Base-by-base conservation (phyloP, 176 grass and related monocot species). In the Bromus sterilis region DNA sequence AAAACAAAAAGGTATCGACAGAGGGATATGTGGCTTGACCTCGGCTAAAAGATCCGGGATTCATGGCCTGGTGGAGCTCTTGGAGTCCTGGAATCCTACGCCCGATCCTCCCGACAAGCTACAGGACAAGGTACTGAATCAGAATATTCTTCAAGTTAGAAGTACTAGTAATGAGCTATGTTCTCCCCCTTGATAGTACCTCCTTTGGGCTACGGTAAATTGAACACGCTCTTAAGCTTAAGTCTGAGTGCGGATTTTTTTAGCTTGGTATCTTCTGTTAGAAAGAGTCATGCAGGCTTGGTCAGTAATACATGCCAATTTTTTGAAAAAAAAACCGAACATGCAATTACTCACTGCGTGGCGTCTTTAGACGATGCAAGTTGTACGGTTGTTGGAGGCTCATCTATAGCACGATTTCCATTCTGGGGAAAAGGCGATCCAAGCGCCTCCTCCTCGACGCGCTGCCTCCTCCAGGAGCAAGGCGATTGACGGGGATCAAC, bases 371-470 rank as follows among this genome's bases (percentile, higher is more conserved):
- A 63, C 61, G 28, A 75, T 88, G 31, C 32, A 72, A 98, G 92
- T 90, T 94, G 74, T 86, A 91, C 75, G 95, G 95, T 78, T 85
- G 83, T 75, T 98, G 95, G 94, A 97, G 85, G 86, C 83, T 98
- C 80, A 61, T 98, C 82, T 98, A 98, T 11, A 98, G 90, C 78
- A 98, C 95, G 5, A 87, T 98, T 71, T 91, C 95, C 2, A 91
- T 94, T 21, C 88, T 98, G 34, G 95, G 88, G 7, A 81, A 87
- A 23, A 98, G 83, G 86, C 86, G 95, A 62, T 93, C 95, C 31
- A 86, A 87, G 51, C 7, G n/a, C n/a, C n/a, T n/a, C n/a, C n/a
- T n/a, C n/a, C n/a, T n/a, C n/a, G n/a, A n/a, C n/a, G n/a, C n/a
- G n/a, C n/a, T n/a, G n/a, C n/a, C n/a, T n/a, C n/a, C n/a, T n/a